These are phyloP conservation scores for Saturnispora ahearnii DNA, from an alignment of 805 yeast genomes.

Conservation along the genomic window DNA sequence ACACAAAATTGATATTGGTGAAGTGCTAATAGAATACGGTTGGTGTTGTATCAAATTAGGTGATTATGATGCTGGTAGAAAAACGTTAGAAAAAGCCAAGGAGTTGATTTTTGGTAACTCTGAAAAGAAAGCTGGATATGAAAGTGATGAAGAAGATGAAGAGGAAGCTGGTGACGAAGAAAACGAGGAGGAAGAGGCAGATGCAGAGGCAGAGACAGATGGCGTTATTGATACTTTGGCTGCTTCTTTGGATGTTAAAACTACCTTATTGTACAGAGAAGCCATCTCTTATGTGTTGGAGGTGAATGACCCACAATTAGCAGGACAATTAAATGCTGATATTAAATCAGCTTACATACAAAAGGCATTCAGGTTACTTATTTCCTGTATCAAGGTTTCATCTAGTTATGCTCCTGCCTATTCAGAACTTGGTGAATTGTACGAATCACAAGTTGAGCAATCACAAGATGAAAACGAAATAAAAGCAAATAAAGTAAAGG, in stretches of 20 bases:
- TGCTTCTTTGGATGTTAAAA: constrained; percentile 45
- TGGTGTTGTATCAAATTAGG: constrained; percentile 67
- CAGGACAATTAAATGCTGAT: constrained; percentile 10
- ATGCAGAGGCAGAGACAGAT: not conserved
- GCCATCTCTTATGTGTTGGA: constrained; percentile 53
- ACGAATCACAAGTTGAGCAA: constrained; percentile 39
- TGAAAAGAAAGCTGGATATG: constrained; percentile 26
- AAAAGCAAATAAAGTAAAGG: constrained; percentile 47
- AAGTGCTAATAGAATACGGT: constrained; percentile 40
- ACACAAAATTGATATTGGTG: constrained; percentile 1
- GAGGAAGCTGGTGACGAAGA: not conserved
- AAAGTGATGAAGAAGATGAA: not conserved
- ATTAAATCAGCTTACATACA: constrained; percentile 26
- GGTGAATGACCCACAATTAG: constrained; percentile 12
- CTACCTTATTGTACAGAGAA: constrained; percentile 60
- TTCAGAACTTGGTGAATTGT: constrained; percentile 73
- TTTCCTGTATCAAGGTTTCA: constrained; percentile 53
- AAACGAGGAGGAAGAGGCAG: not conserved
- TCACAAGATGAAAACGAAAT: not conserved
- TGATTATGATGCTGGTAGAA: constrained; percentile 42
- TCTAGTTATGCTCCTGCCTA: constrained; percentile 70
- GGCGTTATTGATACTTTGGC: constrained; percentile 12
- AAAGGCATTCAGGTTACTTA: constrained; percentile 47
- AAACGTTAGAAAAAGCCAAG: constrained; percentile 38
- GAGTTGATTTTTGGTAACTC: constrained; percentile 38